A percentile compares a stretch with the other conserved stretches of the same genome.
Conservation (phyloP, 2,329 filamentous ascomycete genomes). For the Cercospora sesami region DNA sequence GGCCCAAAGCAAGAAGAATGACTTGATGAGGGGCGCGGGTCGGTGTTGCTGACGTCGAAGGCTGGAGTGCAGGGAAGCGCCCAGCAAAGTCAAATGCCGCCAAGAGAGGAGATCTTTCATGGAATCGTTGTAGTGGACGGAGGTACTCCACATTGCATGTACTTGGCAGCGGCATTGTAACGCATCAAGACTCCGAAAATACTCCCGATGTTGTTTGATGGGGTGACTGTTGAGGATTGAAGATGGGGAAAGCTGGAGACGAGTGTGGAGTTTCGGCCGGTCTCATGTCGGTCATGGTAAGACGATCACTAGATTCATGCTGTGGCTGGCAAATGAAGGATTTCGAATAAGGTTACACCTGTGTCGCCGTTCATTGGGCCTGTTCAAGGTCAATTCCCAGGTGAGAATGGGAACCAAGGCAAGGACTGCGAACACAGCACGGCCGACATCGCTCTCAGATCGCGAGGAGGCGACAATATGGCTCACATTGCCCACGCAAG, state of each 20-base stretch:
- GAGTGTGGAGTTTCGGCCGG: background rate
- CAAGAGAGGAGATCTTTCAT: slow-evolving; percentile 5
- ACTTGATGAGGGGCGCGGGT: background rate
- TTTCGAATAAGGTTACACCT: background rate
- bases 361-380: background rate
- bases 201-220: background rate
- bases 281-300: background rate
- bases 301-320: background rate
- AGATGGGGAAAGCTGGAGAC: background rate
- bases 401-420: background rate
- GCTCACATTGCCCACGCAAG: background rate
- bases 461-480: background rate
- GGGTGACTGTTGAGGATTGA: background rate
- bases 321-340: background rate
- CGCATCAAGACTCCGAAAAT: background rate
- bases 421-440: background rate
- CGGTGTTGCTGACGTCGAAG: slow-evolving; percentile 3
- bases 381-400: background rate
- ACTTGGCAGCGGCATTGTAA: background rate
- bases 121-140: background rate
- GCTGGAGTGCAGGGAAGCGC: slow-evolving; percentile 1
- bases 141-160: background rate
- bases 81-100: background rate
- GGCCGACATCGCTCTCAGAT: background rate
- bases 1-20: background rate